A percentile compares a stretch with the other conserved stretches of the same genome.
These are phyloP conservation scores for Colletotrichum viniferum DNA, from an alignment of 2,329 filamentous ascomycete species.

Conservation along the genomic window DNA sequence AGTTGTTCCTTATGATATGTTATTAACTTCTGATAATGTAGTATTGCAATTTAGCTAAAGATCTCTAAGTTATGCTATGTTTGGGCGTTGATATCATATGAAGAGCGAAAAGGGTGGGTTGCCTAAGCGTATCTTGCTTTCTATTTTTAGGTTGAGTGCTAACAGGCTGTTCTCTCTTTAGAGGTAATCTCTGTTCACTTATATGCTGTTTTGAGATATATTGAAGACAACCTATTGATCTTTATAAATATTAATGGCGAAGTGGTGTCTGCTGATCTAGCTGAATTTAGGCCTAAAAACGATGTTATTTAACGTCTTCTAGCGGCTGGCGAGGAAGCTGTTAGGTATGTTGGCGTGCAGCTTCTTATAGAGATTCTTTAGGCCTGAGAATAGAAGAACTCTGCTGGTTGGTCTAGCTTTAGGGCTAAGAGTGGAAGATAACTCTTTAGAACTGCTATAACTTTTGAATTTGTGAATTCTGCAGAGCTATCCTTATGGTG, in stretches of 20 bases:
- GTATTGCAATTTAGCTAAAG: background rate
- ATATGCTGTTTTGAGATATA: background rate
- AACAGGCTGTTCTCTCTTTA: background rate
- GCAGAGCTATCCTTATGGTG: background rate
- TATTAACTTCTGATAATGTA: background rate
- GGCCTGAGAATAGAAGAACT: background rate
- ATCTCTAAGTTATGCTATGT: background rate
- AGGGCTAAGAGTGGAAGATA: background rate
- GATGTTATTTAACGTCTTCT: background rate
- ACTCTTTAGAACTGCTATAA: background rate
- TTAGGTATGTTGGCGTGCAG: background rate
- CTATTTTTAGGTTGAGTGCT: background rate
- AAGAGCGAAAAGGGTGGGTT: background rate
- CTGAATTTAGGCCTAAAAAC: background rate
- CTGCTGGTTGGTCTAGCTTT: background rate
- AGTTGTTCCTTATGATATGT: background rate
- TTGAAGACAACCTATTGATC: background rate
- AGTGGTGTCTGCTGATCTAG: background rate
- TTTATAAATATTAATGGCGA: background rate
- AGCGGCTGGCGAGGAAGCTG: background rate
- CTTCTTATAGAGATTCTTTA: background rate
- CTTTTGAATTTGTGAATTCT: background rate
- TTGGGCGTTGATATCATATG: background rate
- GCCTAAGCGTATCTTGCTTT: background rate
- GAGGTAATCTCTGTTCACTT: background rate